Evolutionary conservation across 768 basidiomycete species (phyloP).

Genomic region (Kwoniella mangroviensis): DNA sequence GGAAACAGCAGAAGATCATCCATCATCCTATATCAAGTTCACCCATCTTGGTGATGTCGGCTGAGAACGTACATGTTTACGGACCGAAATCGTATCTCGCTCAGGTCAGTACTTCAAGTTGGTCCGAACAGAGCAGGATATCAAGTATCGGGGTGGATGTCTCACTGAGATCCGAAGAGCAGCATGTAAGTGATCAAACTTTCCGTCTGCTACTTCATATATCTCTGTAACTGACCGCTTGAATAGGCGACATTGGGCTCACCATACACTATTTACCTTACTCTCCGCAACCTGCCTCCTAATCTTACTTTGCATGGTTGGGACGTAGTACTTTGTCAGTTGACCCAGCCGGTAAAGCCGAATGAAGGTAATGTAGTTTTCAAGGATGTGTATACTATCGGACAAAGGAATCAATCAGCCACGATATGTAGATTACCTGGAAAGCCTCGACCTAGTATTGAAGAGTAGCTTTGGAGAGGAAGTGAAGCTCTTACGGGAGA

Average conservation of each 20-base stretch:
- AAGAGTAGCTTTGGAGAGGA: slow-evolving; percentile 1
- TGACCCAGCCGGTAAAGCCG: neutral
- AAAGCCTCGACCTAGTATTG: neutral
- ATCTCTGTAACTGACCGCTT: neutral
- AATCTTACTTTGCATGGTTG: neutral
- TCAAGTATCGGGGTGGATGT: neutral
- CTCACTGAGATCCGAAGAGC: neutral
- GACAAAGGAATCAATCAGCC: neutral
- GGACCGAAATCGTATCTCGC: neutral
- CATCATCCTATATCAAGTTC: neutral
- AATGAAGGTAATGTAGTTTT: neutral
- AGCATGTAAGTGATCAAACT: neutral
- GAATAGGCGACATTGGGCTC: neutral
- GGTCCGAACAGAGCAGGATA: neutral
- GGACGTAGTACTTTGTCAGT: neutral
- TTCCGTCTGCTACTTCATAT: neutral
- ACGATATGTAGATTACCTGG: neutral
- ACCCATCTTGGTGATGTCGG: neutral
- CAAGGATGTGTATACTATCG: neutral
- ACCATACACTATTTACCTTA: neutral
- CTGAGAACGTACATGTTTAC: neutral
- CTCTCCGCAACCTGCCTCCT: neutral
- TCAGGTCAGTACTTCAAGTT: neutral
- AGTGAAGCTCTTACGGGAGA: neutral
- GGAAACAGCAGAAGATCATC: neutral